Conservation (phyloP, 2,329 filamentous ascomycete species). For the Cladosporium sp. region DNA sequence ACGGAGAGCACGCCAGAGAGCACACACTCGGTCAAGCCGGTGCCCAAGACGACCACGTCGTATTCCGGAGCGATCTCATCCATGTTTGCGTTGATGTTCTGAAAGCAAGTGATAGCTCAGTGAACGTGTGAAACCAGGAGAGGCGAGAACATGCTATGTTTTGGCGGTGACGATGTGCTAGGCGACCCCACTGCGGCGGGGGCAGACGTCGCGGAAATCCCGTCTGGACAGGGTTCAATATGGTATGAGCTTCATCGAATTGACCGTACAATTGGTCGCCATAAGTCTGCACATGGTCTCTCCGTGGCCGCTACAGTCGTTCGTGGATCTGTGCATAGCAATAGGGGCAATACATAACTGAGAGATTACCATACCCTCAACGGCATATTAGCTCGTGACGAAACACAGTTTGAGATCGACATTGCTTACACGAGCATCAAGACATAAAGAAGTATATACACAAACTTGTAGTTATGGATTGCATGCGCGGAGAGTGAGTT, state of each 20-base stretch:
- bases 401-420: no score
- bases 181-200: neutral
- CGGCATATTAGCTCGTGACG: no score
- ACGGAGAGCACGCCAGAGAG: slow-evolving; percentile 96
- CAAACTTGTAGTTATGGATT: no score
- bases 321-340: no score
- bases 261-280: no score
- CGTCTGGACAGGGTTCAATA: neutral
- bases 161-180: neutral
- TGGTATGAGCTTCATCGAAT: neutral
- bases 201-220: neutral
- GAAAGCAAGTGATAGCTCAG: neutral
- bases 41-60: slow-evolving; percentile 97
- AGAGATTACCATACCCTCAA: no score
- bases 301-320: no score
- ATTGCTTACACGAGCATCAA: no score
- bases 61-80: slow-evolving; percentile 98
- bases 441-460: no score
- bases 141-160: neutral
- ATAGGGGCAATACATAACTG: no score
- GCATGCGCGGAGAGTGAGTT: no score
- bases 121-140: slow-evolving; percentile 5
- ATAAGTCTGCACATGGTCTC: no score
- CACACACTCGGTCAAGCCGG: slow-evolving; percentile 97
- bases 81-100: slow-evolving; percentile 57